Percentiles rank a stretch among this genome's conserved stretches.
Conservation (phyloP, 2,329 filamentous ascomycete species). For the Hymenoscyphus fructigenus region DNA sequence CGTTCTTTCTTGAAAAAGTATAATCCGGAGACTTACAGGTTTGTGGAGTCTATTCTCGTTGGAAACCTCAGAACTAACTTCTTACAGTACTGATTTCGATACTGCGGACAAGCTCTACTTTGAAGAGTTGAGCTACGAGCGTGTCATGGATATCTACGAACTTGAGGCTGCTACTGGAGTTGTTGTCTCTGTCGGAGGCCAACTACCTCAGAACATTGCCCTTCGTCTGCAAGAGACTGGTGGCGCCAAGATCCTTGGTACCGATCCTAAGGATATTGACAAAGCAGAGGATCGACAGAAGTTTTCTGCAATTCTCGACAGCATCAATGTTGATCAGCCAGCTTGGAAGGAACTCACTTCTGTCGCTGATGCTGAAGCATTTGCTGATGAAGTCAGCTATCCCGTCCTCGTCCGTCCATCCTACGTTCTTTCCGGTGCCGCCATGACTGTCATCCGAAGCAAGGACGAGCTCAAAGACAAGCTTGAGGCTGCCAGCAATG, state of each 20-base stretch:
- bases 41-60: neutral
- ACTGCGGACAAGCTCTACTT: constrained; percentile 92
- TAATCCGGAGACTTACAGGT: constrained; percentile 55
- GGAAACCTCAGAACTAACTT: neutral
- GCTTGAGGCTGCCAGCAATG: constrained; percentile 82
- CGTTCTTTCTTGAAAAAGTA: constrained; percentile 26
- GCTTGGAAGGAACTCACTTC: constrained; percentile 97
- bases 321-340: constrained; percentile 94
- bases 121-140: constrained; percentile 93
- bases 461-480: constrained; percentile 91
- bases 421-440: constrained; percentile 95
- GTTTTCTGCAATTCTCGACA: constrained; percentile 96
- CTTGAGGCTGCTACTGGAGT: constrained; percentile 82
- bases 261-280: constrained; percentile 91
- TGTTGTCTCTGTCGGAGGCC: constrained; percentile 92
- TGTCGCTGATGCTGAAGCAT: constrained; percentile 80
- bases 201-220: constrained; percentile 96
- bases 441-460: constrained; percentile 95
- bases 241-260: constrained; percentile 87
- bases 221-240: constrained; percentile 89
- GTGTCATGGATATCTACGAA: constrained; percentile 99
- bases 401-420: constrained; percentile 92
- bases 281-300: constrained; percentile 98
- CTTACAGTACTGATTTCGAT: constrained; percentile 78
- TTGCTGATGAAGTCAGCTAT: constrained; percentile 83